These are phyloP conservation scores for Monosporascus sp. DNA, from an alignment of 2,329 filamentous ascomycete species.

Conservation along the genomic window DNA sequence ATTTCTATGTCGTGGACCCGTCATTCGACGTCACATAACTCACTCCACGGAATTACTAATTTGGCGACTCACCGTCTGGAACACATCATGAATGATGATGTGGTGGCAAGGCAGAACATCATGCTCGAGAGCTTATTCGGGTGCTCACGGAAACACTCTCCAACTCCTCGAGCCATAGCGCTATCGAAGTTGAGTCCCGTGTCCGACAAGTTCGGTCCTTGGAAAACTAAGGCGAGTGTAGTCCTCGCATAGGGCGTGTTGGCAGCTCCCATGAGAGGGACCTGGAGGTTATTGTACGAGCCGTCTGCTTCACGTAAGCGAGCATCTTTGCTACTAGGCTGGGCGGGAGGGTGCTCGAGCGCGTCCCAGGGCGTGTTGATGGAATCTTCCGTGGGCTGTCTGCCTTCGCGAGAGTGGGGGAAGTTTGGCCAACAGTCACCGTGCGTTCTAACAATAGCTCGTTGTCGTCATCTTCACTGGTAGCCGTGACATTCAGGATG, in stretches of 20 bases:
- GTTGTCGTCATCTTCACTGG: conserved; percentile 13
- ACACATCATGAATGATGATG: conserved; percentile 48
- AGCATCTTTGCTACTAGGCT: conserved; percentile 1
- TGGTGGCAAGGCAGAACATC: conserved; percentile 43
- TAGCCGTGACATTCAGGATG: conserved; percentile 4
- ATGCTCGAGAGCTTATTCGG: conserved; percentile 38
- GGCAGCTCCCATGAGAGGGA: conserved; percentile 25
- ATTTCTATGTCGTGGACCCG: conserved; percentile 27
- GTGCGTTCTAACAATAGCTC: conserved; percentile 27
- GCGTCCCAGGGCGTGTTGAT: conserved; percentile 11
- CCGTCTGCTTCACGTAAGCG: conserved; percentile 20
- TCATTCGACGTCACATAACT: not conserved
- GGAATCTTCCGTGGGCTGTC: conserved; percentile 11
- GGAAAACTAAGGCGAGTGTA: conserved; percentile 17
- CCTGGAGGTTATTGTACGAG: conserved; percentile 20
- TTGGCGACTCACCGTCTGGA: conserved; percentile 26
- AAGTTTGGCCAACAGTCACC: conserved; percentile 13
- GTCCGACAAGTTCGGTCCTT: conserved; percentile 22
- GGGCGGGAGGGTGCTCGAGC: conserved; percentile 14
- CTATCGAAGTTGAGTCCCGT: conserved; percentile 25
- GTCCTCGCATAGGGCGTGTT: conserved; percentile 26
- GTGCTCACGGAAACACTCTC: conserved; percentile 23
- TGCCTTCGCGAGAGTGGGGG: conserved; percentile 11
- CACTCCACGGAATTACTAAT: too few species aligned
- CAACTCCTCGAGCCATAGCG: conserved; percentile 21